A percentile compares a stretch with the other conserved stretches of the same genome.
These are phyloP conservation scores for Lipomyces anomalus DNA, from an alignment of 805 yeast genomes.

Conservation along the genomic window DNA sequence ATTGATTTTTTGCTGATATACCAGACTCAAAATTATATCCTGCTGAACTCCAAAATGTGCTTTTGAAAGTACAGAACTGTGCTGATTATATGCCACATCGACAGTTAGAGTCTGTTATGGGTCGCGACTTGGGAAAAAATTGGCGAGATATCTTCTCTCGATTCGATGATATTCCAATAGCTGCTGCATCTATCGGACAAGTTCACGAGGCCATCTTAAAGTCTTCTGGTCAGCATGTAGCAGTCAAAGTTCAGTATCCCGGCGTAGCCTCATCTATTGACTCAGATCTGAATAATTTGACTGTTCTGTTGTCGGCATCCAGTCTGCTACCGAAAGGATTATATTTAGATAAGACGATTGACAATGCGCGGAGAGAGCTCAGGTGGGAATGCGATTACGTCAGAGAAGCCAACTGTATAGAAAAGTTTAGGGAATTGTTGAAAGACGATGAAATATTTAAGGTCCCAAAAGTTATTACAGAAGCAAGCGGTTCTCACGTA, in stretches of 20 bases:
- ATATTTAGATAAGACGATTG: constrained; percentile 85
- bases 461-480: constrained; percentile 77
- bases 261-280: constrained; percentile 93
- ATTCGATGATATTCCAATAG: constrained; percentile 85
- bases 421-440: constrained; percentile 58
- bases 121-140: constrained; percentile 62
- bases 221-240: constrained; percentile 43
- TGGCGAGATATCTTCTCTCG: constrained; percentile 71
- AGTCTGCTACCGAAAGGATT: constrained; percentile 83
- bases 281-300: constrained; percentile 81
- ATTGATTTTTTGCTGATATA: neutral
- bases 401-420: constrained; percentile 77
- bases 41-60: constrained; percentile 70
- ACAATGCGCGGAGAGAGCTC: constrained; percentile 84
- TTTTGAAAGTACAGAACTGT: constrained; percentile 81
- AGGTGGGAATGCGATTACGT: constrained; percentile 97
- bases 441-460: constrained; percentile 55
- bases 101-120: constrained; percentile 74
- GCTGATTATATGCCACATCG: constrained; percentile 96
- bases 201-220: constrained; percentile 71
- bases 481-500: constrained; percentile 73
- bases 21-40: constrained; percentile 75
- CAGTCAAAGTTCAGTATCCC: constrained; percentile 94
- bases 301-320: constrained; percentile 79
- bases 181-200: constrained; percentile 97